phyloP scores from a whole-genome alignment of 2,329 filamentous ascomycete genomes.

The Colletotrichum incanum region DNA sequence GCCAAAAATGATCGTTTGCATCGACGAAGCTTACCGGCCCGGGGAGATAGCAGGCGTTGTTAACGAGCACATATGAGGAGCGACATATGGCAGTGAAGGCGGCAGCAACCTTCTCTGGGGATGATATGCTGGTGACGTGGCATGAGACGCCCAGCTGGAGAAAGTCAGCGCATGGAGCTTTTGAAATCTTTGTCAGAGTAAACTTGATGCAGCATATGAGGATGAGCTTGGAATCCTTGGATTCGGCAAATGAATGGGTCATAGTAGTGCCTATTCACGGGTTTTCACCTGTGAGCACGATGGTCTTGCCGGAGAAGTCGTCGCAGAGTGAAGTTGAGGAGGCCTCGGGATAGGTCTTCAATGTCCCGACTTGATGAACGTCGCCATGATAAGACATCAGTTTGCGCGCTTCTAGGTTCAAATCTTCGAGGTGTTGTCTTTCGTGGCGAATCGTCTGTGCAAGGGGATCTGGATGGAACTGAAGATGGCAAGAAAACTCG shows the following conservation, averaged over 20 bases:
- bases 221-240: slow-evolving; percentile 55
- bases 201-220: slow-evolving; percentile 57
- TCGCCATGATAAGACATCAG: background rate
- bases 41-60: too few species aligned
- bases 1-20: too few species aligned
- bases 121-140: too few species aligned
- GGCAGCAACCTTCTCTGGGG: too few species aligned
- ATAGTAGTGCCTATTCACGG: slow-evolving; percentile 67
- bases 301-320: background rate
- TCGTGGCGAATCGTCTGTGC: too few species aligned
- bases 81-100: too few species aligned
- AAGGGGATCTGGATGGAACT: too few species aligned
- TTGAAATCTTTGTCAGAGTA: slow-evolving; percentile 17
- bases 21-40: too few species aligned
- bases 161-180: slow-evolving; percentile 2
- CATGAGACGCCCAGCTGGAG: too few species aligned
- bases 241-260: slow-evolving; percentile 69
- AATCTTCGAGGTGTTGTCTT: too few species aligned
- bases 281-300: background rate
- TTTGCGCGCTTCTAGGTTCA: background rate
- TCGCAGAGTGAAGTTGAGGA: background rate
- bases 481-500: too few species aligned
- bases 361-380: background rate
- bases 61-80: too few species aligned
- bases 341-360: background rate